A percentile compares a stretch with the other conserved stretches of the same genome.
Evolutionary conservation across 2,329 filamentous ascomycete genomes (phyloP).

Genomic region (Colletotrichum lentis): DNA sequence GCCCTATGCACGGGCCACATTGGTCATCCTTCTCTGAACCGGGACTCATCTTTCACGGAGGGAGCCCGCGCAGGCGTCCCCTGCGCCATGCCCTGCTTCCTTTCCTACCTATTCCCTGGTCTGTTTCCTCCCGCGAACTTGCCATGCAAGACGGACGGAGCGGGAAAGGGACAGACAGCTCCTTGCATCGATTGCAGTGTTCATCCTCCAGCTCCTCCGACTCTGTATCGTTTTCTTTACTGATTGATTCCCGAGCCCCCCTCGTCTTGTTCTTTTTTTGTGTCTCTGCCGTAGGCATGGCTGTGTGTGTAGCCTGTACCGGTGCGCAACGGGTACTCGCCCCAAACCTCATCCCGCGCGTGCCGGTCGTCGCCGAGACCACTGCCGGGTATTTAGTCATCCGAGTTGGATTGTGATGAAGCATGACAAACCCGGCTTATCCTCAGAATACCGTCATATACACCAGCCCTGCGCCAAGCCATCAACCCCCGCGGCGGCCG

Average conservation of each 20-base stretch:
- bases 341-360: not conserved
- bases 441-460: not conserved
- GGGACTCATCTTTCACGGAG: constrained; percentile 8
- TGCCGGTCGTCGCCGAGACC: not conserved
- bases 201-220: not conserved
- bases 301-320: not conserved
- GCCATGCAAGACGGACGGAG: constrained; percentile 1
- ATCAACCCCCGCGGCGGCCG: not conserved
- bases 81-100: not conserved
- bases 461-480: not conserved
- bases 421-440: not conserved
- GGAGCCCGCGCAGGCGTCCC: not conserved
- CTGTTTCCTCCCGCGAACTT: not conserved
- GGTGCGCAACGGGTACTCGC: not conserved
- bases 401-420: not conserved
- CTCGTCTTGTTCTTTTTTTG: too few relatives aligned
- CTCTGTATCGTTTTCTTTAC: not conserved
- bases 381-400: not conserved
- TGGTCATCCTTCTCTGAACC: not conserved
- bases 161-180: not conserved
- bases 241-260: too few relatives aligned
- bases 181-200: constrained; percentile 5
- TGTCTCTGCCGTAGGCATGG: too few relatives aligned
- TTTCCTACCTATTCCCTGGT: not conserved
- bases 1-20: not conserved